A percentile compares a stretch with the other conserved stretches of the same genome.
Evolutionary conservation across 2,329 filamentous ascomycete species (phyloP).

Genomic region (Cladorrhinum sp.): DNA sequence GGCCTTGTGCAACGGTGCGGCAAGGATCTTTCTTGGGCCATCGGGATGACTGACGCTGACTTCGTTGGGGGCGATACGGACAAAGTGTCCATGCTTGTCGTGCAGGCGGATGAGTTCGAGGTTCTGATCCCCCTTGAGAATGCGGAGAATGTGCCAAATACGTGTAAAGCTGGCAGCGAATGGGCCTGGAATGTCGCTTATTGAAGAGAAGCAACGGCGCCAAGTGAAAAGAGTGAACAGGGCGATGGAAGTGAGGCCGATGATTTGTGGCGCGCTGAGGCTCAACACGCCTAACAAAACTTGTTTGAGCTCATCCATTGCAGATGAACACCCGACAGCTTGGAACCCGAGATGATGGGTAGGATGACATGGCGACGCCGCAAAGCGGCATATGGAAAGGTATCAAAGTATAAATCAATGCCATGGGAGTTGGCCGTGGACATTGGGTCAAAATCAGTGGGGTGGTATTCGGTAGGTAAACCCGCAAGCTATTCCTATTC

Average conservation of each 20-base stretch:
- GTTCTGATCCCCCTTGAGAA: constrained; percentile 38
- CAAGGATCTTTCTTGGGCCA: constrained; percentile 38
- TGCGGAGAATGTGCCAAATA: constrained; percentile 37
- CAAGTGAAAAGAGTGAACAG: constrained; percentile 11
- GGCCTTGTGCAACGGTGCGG: constrained; percentile 35
- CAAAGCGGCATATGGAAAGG: too few species aligned
- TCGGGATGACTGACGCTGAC: constrained; percentile 41
- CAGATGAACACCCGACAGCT: background rate
- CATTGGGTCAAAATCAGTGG: too few species aligned
- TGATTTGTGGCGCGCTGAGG: constrained; percentile 1
- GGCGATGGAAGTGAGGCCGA: background rate
- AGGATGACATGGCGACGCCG: too few species aligned
- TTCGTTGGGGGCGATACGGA: constrained; percentile 41
- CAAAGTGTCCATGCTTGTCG: constrained; percentile 38
- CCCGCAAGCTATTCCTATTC: background rate
- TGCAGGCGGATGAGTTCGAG: constrained; percentile 35
- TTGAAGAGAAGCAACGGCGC: constrained; percentile 11
- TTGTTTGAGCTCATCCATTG: background rate
- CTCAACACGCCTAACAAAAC: background rate
- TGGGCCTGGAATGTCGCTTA: constrained; percentile 36
- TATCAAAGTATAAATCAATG: too few species aligned
- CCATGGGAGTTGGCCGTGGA: too few species aligned
- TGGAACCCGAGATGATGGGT: too few species aligned
- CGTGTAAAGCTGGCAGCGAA: constrained; percentile 38
- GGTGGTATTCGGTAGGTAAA: background rate